Base-by-base conservation (phyloP, 163 green algal genomes). In the Chlamydomonas reinhardtii region DNA sequence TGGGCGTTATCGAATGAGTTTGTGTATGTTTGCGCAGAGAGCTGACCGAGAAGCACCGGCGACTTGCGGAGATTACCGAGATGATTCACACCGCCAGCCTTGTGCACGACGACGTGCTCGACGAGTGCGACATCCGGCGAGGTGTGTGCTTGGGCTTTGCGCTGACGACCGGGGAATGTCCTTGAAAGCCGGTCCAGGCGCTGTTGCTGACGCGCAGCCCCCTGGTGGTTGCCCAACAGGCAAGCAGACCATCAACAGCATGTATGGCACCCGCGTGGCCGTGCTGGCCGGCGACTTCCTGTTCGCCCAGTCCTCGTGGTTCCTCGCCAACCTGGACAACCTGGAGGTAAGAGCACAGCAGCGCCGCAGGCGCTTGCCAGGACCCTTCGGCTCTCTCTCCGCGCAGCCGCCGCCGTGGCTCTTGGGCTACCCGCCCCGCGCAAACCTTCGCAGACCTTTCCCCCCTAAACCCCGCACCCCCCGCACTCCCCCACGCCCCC, bases 61-160 rank as follows among this genome's bases (percentile, higher is more conserved):
- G 96, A 34, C 93, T 99, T 31, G 98, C 98, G 29, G 96, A 99
- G 85, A 99, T 99, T 69, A 98, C 94, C 0, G 98, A 99, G 87
- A 99, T 99, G 98, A 99, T 99, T 87, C 98, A 99, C 94, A 99
- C 97, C 22, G 98, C 98, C 68, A 97, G 91, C 85, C 89, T 99
- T 61, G 97, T 99, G 43, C 98, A 99, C 90, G 98, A 99, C 87
- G 98, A 99, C 83, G 98, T 99, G 76, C 90, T 99, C 61, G 98
- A 99, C 87, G 97, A 99, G 59, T 98, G 96, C 89, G 88, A 94
- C 78, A 89, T 96, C 0, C 91, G 98, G 0, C 91, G 97, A 93
- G 97, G 96, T 96, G 83, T 29, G 89, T 15, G 24, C 39, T 5
- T 5, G 39, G 39, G 5, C 8, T 5, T 14, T 48, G 39, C 5